These are phyloP conservation scores for Cyamopsis tetragonoloba DNA, from an alignment of 306 rosid species.

Conservation along the genomic window DNA sequence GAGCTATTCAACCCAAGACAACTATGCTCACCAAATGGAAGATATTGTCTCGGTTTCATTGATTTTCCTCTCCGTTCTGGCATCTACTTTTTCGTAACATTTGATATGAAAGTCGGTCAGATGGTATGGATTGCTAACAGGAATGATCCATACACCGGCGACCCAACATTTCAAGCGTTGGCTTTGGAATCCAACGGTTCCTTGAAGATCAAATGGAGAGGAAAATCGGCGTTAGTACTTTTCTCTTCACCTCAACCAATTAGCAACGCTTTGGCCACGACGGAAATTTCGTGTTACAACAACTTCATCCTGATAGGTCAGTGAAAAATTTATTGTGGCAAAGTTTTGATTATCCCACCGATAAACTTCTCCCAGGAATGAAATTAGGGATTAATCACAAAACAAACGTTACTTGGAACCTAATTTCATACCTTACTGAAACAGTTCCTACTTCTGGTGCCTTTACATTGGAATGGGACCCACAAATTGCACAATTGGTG, in stretches of 20 bases:
- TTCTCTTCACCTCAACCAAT: not conserved
- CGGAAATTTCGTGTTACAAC: constrained; percentile 31
- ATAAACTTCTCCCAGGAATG: constrained; percentile 15
- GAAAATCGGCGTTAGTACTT: no score
- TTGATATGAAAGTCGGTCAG: no score
- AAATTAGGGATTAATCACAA: constrained; percentile 28
- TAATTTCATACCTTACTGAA: not conserved
- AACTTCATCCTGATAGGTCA: constrained; percentile 3
- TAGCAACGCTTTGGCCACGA: not conserved
- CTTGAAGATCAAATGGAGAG: no score
- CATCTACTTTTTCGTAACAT: no score
- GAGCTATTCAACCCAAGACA: no score
- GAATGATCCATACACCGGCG: no score
- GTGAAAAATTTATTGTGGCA: constrained; percentile 9
- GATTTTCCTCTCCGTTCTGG: no score
- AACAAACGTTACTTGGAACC: not conserved
- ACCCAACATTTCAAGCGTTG: no score
- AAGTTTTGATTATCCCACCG: constrained; percentile 26
- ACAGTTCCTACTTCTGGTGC: not conserved
- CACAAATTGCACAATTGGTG: not conserved
- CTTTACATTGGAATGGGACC: constrained; percentile 33
- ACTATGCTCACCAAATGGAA: no score
- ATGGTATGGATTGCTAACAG: no score
- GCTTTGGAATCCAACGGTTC: no score
- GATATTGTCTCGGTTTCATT: no score